Conservation (phyloP, 768 basidiomycete species). For the Lactarius trivialis region DNA sequence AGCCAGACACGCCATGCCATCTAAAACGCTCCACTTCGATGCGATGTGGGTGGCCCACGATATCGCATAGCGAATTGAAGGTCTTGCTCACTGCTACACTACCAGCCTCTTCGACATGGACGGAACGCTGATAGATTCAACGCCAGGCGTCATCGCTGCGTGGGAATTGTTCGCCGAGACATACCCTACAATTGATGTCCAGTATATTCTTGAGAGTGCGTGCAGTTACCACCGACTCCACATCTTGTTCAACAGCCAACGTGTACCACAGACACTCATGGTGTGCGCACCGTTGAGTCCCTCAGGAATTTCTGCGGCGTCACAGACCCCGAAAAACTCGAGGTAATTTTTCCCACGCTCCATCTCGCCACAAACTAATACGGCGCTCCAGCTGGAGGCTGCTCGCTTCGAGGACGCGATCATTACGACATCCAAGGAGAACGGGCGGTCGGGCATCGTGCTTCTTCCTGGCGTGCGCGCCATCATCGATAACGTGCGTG, state of each 20-base stretch:
- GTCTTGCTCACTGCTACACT: not conserved
- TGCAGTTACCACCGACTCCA: conserved; percentile 16
- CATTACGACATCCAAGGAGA: conserved; percentile 47
- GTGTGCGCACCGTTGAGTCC: conserved; percentile 80
- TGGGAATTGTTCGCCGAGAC: conserved; percentile 72
- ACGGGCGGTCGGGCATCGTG: conserved; percentile 57
- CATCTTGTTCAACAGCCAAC: not conserved
- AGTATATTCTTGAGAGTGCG: conserved; percentile 57
- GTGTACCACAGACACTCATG: conserved; percentile 57
- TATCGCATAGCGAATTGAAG: not conserved
- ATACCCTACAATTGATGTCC: conserved; percentile 60
- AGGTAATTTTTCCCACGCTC: conserved; percentile 39
- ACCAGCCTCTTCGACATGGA: conserved; percentile 77
- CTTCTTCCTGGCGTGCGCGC: conserved; percentile 63
- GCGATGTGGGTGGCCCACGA: conserved; percentile 33
- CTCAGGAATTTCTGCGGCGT: conserved; percentile 66
- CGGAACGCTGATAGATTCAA: conserved; percentile 77
- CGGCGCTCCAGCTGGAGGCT: conserved; percentile 50
- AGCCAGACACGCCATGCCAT: conserved; percentile 26
- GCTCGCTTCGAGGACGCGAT: conserved; percentile 77
- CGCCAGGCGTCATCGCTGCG: conserved; percentile 72
- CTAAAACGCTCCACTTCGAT: conserved; percentile 33
- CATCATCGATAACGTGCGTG: conserved; percentile 49
- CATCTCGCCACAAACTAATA: conserved; percentile 9
- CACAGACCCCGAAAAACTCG: conserved; percentile 56